Evolutionary conservation across 2,329 filamentous ascomycete species (phyloP).

Genomic region (Emmonsia crescens): DNA sequence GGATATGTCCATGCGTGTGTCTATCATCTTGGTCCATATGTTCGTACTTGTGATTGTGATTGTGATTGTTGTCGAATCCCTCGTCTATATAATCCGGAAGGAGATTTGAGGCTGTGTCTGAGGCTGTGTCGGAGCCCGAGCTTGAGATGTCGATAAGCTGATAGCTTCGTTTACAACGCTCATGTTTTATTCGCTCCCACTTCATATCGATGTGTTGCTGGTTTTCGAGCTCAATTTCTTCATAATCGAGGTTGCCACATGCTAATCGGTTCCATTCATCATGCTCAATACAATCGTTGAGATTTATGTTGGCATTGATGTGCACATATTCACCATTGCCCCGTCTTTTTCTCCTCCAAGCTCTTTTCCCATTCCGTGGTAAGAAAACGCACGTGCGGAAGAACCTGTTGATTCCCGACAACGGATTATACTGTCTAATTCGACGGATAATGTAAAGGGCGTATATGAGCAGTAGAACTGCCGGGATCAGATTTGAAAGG

Average conservation of each 20-base stretch:
- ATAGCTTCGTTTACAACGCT: background rate
- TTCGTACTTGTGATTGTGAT: background rate
- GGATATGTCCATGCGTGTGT: background rate
- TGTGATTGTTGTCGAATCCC: background rate
- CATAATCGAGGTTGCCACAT: background rate
- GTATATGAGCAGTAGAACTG: constrained; percentile 10
- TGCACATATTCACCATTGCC: background rate
- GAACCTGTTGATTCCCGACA: background rate
- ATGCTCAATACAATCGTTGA: background rate
- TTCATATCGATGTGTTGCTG: background rate
- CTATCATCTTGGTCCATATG: background rate
- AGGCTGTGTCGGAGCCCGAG: background rate
- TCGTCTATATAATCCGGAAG: background rate
- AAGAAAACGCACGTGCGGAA: background rate
- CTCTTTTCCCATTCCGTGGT: constrained; percentile 2
- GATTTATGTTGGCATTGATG: background rate
- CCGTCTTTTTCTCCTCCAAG: constrained; percentile 7
- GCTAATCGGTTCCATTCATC: background rate
- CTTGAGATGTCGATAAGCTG: background rate
- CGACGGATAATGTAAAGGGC: constrained; percentile 10
- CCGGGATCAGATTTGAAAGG: constrained; percentile 10
- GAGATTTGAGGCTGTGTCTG: background rate
- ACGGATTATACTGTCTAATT: background rate
- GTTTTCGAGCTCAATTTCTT: background rate
- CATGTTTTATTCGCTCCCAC: too few species aligned